These are phyloP conservation scores for Fraxinus dipetala DNA, from an alignment of 305 asterid genomes.

Conservation along the genomic window DNA sequence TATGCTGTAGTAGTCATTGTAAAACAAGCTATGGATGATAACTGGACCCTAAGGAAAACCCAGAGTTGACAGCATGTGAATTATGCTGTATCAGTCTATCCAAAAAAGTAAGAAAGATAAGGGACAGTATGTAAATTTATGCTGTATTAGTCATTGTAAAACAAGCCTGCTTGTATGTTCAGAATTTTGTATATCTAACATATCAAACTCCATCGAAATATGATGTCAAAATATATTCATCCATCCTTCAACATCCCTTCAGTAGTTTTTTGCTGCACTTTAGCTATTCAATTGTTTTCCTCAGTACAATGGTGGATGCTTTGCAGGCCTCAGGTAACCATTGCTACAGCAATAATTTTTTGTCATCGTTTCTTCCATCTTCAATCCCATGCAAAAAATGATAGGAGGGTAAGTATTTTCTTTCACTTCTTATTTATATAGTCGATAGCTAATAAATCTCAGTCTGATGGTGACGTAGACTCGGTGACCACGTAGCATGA, in stretches of 20 bases:
- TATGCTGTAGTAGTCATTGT: not conserved
- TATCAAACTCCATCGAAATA: not conserved
- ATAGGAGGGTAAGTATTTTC: slow-evolving; percentile 67
- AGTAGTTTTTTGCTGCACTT: slow-evolving; percentile 11
- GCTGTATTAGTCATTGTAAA: not conserved
- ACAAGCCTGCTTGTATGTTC: not conserved
- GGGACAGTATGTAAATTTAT: not conserved
- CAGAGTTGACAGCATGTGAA: not conserved
- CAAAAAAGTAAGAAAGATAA: not conserved
- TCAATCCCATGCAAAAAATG: slow-evolving; percentile 83
- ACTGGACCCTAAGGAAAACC: not conserved
- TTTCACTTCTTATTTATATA: slow-evolving; percentile 5
- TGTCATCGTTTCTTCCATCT: slow-evolving; percentile 96
- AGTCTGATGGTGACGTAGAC: not conserved
- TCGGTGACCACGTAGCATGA: not conserved
- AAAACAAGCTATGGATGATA: not conserved
- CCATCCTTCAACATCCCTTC: not conserved
- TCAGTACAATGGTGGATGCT: slow-evolving; percentile 19
- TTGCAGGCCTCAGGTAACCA: slow-evolving; percentile 97
- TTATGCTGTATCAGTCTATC: not conserved
- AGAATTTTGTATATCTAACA: not conserved
- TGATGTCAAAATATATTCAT: not conserved
- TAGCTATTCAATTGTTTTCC: slow-evolving; percentile 1
- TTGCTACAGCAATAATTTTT: slow-evolving; percentile 96
- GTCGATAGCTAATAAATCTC: slow-evolving; percentile 8